A percentile compares a stretch with the other conserved stretches of the same genome.
Conservation (phyloP, 108 stramenopile species). For the Aurantiochytrium sp. region DNA sequence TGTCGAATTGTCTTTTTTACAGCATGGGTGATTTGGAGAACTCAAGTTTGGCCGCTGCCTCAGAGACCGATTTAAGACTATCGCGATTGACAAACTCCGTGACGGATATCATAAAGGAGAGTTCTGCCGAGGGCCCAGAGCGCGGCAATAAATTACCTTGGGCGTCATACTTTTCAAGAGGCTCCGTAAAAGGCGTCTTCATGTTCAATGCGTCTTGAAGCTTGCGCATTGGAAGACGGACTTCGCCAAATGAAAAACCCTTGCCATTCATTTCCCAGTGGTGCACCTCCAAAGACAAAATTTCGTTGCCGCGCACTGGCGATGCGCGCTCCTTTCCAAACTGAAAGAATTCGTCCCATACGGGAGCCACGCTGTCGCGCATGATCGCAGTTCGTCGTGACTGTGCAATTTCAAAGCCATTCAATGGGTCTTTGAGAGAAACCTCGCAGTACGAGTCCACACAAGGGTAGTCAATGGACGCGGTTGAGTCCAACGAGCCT, state of each 20-base stretch:
- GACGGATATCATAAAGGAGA: neutral
- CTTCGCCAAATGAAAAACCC: neutral
- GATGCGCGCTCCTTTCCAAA: neutral
- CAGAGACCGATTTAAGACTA: neutral
- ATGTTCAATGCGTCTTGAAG: neutral
- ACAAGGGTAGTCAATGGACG: neutral
- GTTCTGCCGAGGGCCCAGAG: neutral
- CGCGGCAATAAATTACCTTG: neutral
- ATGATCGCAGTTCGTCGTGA: neutral
- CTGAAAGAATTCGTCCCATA: neutral
- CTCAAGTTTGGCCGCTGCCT: neutral
- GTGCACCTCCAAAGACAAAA: neutral
- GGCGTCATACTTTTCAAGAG: neutral
- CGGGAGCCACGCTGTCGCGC: neutral
- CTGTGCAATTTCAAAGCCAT: neutral
- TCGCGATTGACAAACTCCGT: neutral
- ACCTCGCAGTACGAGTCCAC: neutral
- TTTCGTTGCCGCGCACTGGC: neutral
- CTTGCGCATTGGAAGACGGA: neutral
- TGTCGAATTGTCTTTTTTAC: neutral
- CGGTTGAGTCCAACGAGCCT: neutral
- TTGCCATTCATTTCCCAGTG: neutral
- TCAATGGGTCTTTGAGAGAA: neutral
- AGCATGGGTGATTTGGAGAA: conserved; percentile 6
- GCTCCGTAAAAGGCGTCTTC: neutral